phyloP scores from a whole-genome alignment of 2,329 filamentous ascomycete genomes.

The Nemania sp. region DNA sequence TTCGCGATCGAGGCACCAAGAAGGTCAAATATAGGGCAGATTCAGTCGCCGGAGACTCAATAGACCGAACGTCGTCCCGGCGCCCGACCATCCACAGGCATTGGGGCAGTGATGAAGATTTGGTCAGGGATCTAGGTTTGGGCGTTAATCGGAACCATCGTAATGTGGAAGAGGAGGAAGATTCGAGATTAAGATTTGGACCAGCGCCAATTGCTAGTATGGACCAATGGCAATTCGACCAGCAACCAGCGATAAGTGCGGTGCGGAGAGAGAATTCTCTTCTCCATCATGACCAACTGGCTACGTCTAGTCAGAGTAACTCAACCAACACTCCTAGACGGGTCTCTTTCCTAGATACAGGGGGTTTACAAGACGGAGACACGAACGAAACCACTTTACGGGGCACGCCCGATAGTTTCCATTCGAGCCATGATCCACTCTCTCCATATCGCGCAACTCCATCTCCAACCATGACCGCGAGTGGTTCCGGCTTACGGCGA shows the following conservation, averaged over 20 bases:
- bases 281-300: conserved; percentile 51
- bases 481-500: conserved; percentile 59
- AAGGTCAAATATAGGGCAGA: conserved; percentile 83
- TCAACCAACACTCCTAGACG: conserved; percentile 63
- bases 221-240: conserved; percentile 62
- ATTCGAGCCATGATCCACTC: conserved; percentile 57
- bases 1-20: conserved; percentile 90
- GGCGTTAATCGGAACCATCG: conserved; percentile 68
- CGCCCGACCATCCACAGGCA: conserved; percentile 70
- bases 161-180: conserved; percentile 44
- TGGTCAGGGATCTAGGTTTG: conserved; percentile 83
- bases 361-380: conserved; percentile 75
- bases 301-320: conserved; percentile 54
- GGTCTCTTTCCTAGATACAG: conserved; percentile 88
- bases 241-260: conserved; percentile 53
- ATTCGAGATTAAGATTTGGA: conserved; percentile 48
- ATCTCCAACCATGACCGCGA: conserved; percentile 60
- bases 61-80: conserved; percentile 62
- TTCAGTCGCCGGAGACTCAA: conserved; percentile 71
- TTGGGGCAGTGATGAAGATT: conserved; percentile 92
- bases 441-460: conserved; percentile 53
- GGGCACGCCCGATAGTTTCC: conserved; percentile 57
- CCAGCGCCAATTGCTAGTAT: conserved; percentile 57
- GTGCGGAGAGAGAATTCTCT: conserved; percentile 61
- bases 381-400: conserved; percentile 44